Evolutionary conservation across 2,329 filamentous ascomycete species (phyloP).

Genomic region (Aureobasidium subglaciale): DNA sequence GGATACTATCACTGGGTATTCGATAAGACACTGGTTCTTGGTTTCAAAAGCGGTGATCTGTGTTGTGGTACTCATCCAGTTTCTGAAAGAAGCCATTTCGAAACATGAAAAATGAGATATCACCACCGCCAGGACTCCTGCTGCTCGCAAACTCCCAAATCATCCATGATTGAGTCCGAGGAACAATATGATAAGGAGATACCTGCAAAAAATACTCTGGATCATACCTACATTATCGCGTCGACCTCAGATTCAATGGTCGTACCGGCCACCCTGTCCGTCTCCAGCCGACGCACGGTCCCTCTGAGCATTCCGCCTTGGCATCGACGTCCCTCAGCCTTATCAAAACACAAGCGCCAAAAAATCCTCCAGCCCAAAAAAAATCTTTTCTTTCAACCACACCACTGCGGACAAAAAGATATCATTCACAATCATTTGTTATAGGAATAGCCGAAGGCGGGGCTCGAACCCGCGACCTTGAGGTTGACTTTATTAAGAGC

Average conservation of each 20-base stretch:
- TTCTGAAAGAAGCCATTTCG: background rate
- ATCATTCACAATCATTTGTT: background rate
- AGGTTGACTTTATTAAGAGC: slow-evolving; percentile 32
- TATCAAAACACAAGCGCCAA: background rate
- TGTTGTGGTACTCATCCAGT: background rate
- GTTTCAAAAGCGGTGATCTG: no score
- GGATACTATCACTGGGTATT: no score
- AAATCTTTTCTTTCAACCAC: background rate
- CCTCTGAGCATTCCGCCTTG: background rate
- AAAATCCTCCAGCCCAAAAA: no score
- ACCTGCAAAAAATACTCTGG: no score
- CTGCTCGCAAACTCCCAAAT: background rate
- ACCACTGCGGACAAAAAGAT: background rate
- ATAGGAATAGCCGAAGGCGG: slow-evolving; percentile 14
- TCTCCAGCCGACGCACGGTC: background rate
- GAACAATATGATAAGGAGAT: background rate
- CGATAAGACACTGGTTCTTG: no score
- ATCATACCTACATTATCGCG: background rate
- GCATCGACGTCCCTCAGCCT: no score
- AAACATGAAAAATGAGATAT: background rate
- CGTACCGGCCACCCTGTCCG: background rate
- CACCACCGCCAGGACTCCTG: background rate
- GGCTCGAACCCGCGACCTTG: slow-evolving; percentile 14
- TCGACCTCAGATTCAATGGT: background rate
- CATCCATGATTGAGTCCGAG: background rate